These are phyloP conservation scores for Castanopsis chinensis DNA, from an alignment of 306 rosid genomes.

Conservation along the genomic window DNA sequence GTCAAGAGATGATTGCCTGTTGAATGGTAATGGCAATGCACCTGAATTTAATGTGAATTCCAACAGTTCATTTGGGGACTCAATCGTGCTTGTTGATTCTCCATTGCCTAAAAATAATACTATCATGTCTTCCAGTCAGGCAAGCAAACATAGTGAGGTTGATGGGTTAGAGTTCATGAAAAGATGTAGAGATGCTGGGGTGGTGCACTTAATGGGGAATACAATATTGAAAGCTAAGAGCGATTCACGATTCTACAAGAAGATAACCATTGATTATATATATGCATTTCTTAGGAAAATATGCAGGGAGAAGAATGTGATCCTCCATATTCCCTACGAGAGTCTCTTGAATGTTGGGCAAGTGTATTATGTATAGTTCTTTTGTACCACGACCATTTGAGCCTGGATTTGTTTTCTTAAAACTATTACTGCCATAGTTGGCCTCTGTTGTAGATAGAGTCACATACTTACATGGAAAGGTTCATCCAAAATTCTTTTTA, in stretches of 20 bases:
- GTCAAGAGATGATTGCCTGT: not conserved
- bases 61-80: constrained; percentile 58
- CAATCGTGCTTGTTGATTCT: constrained; percentile 51
- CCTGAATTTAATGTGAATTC: constrained; percentile 35
- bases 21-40: constrained; percentile 36
- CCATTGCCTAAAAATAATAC: constrained; percentile 40
- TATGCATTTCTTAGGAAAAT: constrained; percentile 90
- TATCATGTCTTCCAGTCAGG: constrained; percentile 34
- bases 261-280: constrained; percentile 75
- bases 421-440: too few species aligned
- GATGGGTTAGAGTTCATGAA: constrained; percentile 75
- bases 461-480: too few species aligned
- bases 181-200: constrained; percentile 81
- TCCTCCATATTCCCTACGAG: constrained; percentile 97
- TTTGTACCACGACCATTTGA: not conserved
- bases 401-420: too few species aligned
- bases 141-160: constrained; percentile 56
- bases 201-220: constrained; percentile 93
- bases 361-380: constrained; percentile 63
- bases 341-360: constrained; percentile 92
- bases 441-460: too few species aligned
- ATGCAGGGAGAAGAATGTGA: constrained; percentile 90
- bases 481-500: too few species aligned
- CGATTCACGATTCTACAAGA: constrained; percentile 67
- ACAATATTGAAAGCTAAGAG: constrained; percentile 75